Evolutionary conservation across 2,329 filamentous ascomycete genomes (phyloP).

Genomic region (Myriosclerotinia scirpicola): DNA sequence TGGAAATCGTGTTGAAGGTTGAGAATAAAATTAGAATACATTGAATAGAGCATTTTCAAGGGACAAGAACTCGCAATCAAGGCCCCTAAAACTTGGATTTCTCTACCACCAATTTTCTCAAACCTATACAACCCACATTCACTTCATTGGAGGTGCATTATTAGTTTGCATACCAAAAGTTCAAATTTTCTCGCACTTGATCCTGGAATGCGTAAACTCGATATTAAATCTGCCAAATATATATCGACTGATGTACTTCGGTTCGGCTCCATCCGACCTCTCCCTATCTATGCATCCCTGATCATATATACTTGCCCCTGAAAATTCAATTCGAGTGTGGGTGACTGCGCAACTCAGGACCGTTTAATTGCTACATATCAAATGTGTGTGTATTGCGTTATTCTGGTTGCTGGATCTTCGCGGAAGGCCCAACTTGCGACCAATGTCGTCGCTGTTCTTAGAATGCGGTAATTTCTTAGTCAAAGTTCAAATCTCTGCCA

Average conservation of each 20-base stretch:
- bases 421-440: not conserved
- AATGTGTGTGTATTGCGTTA: not conserved
- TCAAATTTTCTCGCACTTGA: not conserved
- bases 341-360: not conserved
- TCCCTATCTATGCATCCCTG: not conserved
- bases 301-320: not conserved
- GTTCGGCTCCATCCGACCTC: not conserved
- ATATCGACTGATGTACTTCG: not conserved
- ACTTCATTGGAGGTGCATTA: not conserved
- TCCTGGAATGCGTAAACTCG: not conserved
- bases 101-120: not conserved
- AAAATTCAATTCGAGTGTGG: not conserved
- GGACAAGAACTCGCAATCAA: not conserved
- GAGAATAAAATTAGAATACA: not conserved
- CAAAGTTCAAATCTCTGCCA: not conserved
- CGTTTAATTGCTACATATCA: not conserved
- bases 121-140: not conserved
- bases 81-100: not conserved
- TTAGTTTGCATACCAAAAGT: not conserved
- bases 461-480: not conserved
- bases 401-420: not conserved
- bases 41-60: not conserved
- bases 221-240: not conserved
- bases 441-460: not conserved
- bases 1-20: not conserved